Evolutionary conservation across 768 basidiomycete species (phyloP).

Genomic region (Hemileccinum impolitum): DNA sequence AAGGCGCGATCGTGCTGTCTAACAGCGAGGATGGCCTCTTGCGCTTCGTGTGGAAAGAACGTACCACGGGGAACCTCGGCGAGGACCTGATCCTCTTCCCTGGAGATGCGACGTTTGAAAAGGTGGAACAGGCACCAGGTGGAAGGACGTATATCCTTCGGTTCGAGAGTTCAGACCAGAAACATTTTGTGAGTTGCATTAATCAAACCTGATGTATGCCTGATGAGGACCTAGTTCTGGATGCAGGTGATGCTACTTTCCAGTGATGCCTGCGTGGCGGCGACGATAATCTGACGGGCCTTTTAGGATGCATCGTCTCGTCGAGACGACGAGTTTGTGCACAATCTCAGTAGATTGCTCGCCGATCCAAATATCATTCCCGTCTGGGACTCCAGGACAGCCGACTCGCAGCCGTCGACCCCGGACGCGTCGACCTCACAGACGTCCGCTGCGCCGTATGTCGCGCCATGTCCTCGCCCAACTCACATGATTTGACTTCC

Average conservation of each 20-base stretch:
- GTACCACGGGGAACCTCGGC: constrained; percentile 54
- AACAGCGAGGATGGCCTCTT: constrained; percentile 73
- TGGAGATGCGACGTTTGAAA: constrained; percentile 76
- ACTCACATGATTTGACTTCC: not conserved
- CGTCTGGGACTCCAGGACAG: constrained; percentile 48
- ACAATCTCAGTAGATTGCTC: constrained; percentile 68
- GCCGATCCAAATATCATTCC: constrained; percentile 61
- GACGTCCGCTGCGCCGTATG: constrained; percentile 31
- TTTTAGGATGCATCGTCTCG: constrained; percentile 60
- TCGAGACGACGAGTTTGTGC: constrained; percentile 70
- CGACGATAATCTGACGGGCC: not conserved
- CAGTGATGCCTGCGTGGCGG: not conserved
- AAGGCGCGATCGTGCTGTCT: constrained; percentile 69
- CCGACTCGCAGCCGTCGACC: constrained; percentile 44
- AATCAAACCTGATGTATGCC: not conserved
- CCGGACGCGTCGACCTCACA: constrained; percentile 29
- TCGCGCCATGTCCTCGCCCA: not conserved
- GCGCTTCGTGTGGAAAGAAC: constrained; percentile 79
- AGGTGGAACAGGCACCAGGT: constrained; percentile 59
- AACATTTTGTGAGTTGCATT: constrained; percentile 74
- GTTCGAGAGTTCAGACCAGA: constrained; percentile 86
- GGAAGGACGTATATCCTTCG: constrained; percentile 85
- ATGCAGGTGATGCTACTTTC: constrained; percentile 57
- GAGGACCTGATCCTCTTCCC: constrained; percentile 90
- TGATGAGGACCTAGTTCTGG: constrained; percentile 61